Conservation (phyloP, 352 stramenopile genomes). For the Globisporangium ultimum region DNA sequence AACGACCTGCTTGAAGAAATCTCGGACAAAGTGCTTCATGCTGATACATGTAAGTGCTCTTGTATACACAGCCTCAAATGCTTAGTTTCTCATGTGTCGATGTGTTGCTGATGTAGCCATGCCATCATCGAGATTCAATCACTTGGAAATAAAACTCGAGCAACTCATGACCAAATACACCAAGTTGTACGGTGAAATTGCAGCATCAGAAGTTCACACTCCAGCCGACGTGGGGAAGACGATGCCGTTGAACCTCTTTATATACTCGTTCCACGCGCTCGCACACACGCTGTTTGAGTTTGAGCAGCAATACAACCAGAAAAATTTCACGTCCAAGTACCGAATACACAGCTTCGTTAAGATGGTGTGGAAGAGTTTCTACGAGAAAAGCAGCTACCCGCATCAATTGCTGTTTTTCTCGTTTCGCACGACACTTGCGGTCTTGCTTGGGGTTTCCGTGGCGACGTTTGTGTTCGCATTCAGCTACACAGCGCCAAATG, state of each 20-base stretch:
- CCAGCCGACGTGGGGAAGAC: constrained; percentile 54
- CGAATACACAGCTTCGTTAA: constrained; percentile 58
- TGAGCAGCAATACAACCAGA: constrained; percentile 61
- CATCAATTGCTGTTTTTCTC: constrained; percentile 46
- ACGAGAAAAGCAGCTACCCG: constrained; percentile 41
- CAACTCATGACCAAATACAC: constrained; percentile 60
- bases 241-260: constrained; percentile 76
- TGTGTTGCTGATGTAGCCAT: constrained; percentile 25
- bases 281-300: constrained; percentile 64
- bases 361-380: constrained; percentile 30
- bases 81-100: background rate
- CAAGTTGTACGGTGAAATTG: constrained; percentile 38
- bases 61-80: background rate
- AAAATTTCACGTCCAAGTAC: constrained; percentile 55
- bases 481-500: constrained; percentile 55
- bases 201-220: constrained; percentile 24
- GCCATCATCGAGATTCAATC: constrained; percentile 39
- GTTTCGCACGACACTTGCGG: constrained; percentile 56
- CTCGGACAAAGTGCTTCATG: constrained; percentile 25
- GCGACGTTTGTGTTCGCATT: constrained; percentile 76
- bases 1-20: constrained; percentile 75
- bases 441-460: constrained; percentile 54
- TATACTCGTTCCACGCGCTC: constrained; percentile 77
- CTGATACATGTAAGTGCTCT: constrained; percentile 13
- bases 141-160: constrained; percentile 48